Evolutionary conservation across 352 stramenopile genomes (phyloP).

Genomic region (Pythium folliculosum): DNA sequence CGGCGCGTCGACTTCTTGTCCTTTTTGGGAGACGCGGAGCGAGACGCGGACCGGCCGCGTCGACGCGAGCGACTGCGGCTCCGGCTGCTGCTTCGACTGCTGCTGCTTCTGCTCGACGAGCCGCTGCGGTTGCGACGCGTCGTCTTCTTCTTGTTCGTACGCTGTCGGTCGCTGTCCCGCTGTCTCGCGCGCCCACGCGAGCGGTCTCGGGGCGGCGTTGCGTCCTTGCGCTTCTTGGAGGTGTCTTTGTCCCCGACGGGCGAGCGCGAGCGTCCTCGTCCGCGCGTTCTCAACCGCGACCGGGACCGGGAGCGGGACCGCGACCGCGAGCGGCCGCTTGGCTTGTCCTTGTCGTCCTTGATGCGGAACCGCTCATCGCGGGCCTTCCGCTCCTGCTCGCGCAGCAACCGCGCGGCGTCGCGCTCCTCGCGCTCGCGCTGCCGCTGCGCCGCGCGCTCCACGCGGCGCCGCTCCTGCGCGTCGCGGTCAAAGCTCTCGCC

Average conservation of each 20-base stretch:
- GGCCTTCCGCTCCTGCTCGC: slow-evolving; percentile 46
- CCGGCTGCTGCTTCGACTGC: slow-evolving; percentile 1
- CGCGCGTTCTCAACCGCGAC: too few species aligned
- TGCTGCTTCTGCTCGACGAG: slow-evolving; percentile 1
- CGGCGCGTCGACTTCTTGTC: slow-evolving; percentile 5
- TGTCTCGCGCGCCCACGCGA: neutral
- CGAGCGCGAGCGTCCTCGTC: slow-evolving; percentile 12
- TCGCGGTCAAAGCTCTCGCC: slow-evolving; percentile 81
- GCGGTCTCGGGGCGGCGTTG: neutral
- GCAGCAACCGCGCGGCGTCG: slow-evolving; percentile 36
- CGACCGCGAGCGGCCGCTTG: neutral
- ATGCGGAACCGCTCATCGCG: slow-evolving; percentile 36
- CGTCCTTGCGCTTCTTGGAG: neutral
- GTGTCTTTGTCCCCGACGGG: neutral
- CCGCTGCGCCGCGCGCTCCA: slow-evolving; percentile 46
- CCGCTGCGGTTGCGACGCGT: neutral
- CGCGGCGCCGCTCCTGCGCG: slow-evolving; percentile 61
- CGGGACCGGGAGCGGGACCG: neutral
- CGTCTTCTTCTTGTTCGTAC: slow-evolving; percentile 8
- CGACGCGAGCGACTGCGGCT: slow-evolving; percentile 10
- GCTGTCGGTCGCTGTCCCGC: neutral
- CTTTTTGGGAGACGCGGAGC: slow-evolving; percentile 9
- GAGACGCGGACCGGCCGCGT: slow-evolving; percentile 7
- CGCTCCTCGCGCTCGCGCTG: slow-evolving; percentile 56
- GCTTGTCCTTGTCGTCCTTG: slow-evolving; percentile 6